Percentiles rank a stretch among this genome's conserved stretches.
Conservation (phyloP, 2,329 filamentous ascomycete species). For the Fusarium sarcochroum region DNA sequence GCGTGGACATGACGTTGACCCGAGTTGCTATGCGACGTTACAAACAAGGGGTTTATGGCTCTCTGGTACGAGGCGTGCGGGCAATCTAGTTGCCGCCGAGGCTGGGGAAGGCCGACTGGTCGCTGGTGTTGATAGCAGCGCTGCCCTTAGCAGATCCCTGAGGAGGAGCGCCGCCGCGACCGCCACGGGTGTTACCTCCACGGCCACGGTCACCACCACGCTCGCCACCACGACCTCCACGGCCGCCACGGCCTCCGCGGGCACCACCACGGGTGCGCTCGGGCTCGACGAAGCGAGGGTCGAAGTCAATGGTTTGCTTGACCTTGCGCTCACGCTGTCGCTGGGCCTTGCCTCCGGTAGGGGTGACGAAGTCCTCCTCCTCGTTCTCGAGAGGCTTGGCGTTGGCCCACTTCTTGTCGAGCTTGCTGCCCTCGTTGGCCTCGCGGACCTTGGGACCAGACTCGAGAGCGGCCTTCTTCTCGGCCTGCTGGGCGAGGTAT, state of each 20-base stretch:
- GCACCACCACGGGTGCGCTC: constrained; percentile 69
- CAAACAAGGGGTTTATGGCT: constrained; percentile 35
- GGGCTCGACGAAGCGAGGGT: constrained; percentile 84
- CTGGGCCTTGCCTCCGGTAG: constrained; percentile 80
- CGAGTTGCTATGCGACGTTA: constrained; percentile 38
- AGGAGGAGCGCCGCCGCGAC: constrained; percentile 53
- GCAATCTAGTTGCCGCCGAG: constrained; percentile 66
- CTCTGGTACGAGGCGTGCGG: constrained; percentile 30
- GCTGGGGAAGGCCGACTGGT: constrained; percentile 73
- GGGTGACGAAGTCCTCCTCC: constrained; percentile 84
- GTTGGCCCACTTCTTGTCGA: constrained; percentile 92
- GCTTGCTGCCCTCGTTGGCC: constrained; percentile 91
- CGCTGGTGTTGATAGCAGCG: constrained; percentile 65
- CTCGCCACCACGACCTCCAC: constrained; percentile 57
- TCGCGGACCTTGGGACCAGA: constrained; percentile 79
- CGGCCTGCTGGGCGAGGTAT: constrained; percentile 80
- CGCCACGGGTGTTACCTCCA: constrained; percentile 46
- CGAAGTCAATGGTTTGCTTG: constrained; percentile 91
- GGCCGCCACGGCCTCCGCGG: constrained; percentile 63
- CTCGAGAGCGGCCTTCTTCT: constrained; percentile 82
- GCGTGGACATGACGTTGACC: constrained; percentile 45
- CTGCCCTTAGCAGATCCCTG: constrained; percentile 53
- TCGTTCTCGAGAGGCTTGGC: constrained; percentile 80
- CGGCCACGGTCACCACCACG: constrained; percentile 58
- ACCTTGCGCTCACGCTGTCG: constrained; percentile 92